Evolutionary conservation across 371 early-diverging fungal genomes (phyloP).

Genomic region (Rhizomucor miehei): DNA sequence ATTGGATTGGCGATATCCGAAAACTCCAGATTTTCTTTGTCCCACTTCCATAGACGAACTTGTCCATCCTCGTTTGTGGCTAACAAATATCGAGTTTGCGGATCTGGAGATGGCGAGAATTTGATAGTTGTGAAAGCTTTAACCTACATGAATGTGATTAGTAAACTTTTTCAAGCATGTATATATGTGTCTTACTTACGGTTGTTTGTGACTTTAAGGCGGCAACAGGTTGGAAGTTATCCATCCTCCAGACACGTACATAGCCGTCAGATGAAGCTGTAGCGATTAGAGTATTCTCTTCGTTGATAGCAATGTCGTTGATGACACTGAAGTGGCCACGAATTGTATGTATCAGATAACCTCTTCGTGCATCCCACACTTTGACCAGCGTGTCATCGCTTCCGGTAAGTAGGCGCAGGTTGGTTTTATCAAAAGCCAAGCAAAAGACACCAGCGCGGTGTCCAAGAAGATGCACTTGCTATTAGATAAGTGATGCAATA

Average conservation of each 20-base stretch:
- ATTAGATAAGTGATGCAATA: conserved; percentile 26
- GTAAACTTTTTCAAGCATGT: neutral
- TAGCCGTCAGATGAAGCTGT: conserved; percentile 80
- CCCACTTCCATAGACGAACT: conserved; percentile 76
- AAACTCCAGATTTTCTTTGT: conserved; percentile 55
- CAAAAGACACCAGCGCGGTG: conserved; percentile 77
- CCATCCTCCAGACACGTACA: conserved; percentile 78
- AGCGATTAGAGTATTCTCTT: conserved; percentile 83
- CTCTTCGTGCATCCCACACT: conserved; percentile 83
- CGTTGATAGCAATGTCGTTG: conserved; percentile 76
- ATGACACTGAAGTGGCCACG: conserved; percentile 82
- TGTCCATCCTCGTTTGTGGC: conserved; percentile 77
- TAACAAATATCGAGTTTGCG: conserved; percentile 70
- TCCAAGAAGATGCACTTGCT: conserved; percentile 70
- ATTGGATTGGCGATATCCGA: conserved; percentile 53
- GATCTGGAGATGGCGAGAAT: conserved; percentile 82
- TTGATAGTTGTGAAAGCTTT: conserved; percentile 72
- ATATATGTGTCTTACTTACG: conserved; percentile 17
- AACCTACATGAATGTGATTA: conserved; percentile 15
- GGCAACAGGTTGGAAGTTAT: conserved; percentile 69
- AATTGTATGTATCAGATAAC: conserved; percentile 77
- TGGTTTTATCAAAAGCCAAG: conserved; percentile 72
- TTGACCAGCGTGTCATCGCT: conserved; percentile 89
- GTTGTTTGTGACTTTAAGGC: conserved; percentile 48
- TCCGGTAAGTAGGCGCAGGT: conserved; percentile 72